Conservation (phyloP, 1,284 basidiomycete genomes). For the Cutaneotrichosporon sp. region DNA sequence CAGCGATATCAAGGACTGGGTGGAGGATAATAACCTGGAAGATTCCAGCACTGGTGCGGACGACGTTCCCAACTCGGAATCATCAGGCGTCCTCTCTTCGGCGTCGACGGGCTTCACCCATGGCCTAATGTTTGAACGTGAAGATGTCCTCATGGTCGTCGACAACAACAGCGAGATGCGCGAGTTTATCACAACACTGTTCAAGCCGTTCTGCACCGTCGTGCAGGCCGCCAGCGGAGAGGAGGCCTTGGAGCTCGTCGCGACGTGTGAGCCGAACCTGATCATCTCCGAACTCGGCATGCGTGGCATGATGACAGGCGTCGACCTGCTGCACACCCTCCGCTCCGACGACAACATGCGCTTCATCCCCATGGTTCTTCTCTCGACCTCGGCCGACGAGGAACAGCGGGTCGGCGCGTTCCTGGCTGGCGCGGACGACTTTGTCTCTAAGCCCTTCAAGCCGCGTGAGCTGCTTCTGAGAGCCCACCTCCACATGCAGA, state of each 20-base stretch:
- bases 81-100: not conserved
- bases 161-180: slow-evolving; percentile 40
- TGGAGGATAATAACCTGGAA: not conserved
- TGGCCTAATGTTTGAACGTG: slow-evolving; percentile 24
- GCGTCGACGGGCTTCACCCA: slow-evolving; percentile 22
- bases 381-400: slow-evolving; percentile 33
- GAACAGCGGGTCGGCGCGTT: slow-evolving; percentile 37
- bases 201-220: slow-evolving; percentile 43
- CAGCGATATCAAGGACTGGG: slow-evolving; percentile 4
- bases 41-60: not conserved
- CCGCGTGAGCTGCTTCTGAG: slow-evolving; percentile 50
- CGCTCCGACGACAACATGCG: slow-evolving; percentile 20
- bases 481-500: slow-evolving; percentile 42
- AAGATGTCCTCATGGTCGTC: slow-evolving; percentile 33
- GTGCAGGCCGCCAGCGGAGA: slow-evolving; percentile 45
- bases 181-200: slow-evolving; percentile 37
- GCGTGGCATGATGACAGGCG: slow-evolving; percentile 37
- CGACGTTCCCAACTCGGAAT: not conserved
- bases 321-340: slow-evolving; percentile 31
- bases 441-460: slow-evolving; percentile 44
- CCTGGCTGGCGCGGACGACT: slow-evolving; percentile 50
- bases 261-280: slow-evolving; percentile 26
- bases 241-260: slow-evolving; percentile 39
- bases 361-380: slow-evolving; percentile 32
- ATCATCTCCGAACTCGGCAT: slow-evolving; percentile 45